Evolutionary conservation across 2,329 filamentous ascomycete species (phyloP), one percentile per base, ranked within the genome.

Genomic region (Neonectria ditissima): DNA sequence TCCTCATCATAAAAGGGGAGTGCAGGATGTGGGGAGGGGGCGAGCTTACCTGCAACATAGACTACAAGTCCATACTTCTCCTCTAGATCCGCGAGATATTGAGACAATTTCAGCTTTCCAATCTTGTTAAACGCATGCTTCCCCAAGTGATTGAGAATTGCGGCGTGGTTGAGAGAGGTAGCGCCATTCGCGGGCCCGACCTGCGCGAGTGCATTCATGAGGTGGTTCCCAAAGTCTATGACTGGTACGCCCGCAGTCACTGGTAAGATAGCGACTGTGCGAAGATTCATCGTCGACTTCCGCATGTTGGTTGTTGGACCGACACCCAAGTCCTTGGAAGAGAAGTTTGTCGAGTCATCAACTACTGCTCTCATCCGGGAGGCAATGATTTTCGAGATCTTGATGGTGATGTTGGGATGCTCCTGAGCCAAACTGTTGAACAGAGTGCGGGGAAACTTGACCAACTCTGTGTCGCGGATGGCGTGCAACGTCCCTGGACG

Each of bases 351-450:
- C 2, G 93, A 92, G 71, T 94, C 91, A 71, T 98, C 93, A 20
- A 98, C 88, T 41, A 97, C 81, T 44, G 92, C 88, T 65, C 95
- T 87, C 96, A 99, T 98, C 3, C 96, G 89, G 37, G 94, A 94
- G 0, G 96, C 96, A 73, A 99, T 97, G 70, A 99, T 96, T 78
- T 98, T 99, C 1, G 96, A 98, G 28, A 99, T 97, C 79, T 98
- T 97, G 78, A 99, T 98, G 0, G 96, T 98, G 74, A 99, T 99
- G 45, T 94, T 97, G 5, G 96, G 96, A 74, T 99, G 96, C 75
- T 99, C 96, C 75, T 97, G 91, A 0, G 96, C 96, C 56, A 99
- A 87, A 75, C 96, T 99, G 82, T 99, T 99, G 84, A 99, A 99
- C 1, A 99, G 82, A 0, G 93, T 97, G 62, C 95, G 92, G 1